Percentiles rank a stretch among this genome's conserved stretches.
Conservation (phyloP, 257 asterid genomes). For the Anisodus tanguticus region DNA sequence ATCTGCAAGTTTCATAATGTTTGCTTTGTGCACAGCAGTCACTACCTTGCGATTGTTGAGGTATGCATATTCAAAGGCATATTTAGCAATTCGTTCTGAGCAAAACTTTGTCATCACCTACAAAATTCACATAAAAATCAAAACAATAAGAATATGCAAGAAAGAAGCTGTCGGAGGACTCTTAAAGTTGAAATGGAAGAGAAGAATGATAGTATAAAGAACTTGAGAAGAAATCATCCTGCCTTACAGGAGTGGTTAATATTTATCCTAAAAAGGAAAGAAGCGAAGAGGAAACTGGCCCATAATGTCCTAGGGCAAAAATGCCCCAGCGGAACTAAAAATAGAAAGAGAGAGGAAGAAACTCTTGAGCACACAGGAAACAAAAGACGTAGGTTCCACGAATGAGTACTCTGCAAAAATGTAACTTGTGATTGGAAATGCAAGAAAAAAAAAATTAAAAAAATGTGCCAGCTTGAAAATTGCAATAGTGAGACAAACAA, state of each 20-base stretch:
- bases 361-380: not conserved
- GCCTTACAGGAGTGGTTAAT: too few species aligned
- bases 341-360: not conserved
- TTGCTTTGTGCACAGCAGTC: constrained; percentile 98
- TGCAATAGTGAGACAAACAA: constrained; percentile 18
- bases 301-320: not conserved
- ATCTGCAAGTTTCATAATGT: constrained; percentile 99
- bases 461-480: not conserved
- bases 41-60: constrained; percentile 94
- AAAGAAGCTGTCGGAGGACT: not conserved
- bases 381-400: not conserved
- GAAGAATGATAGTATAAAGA: not conserved
- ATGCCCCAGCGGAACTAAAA: not conserved
- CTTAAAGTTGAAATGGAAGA: not conserved
- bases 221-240: not conserved
- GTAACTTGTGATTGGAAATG: not conserved
- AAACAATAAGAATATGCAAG: constrained; percentile 11
- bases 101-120: constrained; percentile 98
- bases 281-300: not conserved
- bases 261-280: not conserved
- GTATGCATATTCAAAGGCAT: constrained; percentile 98
- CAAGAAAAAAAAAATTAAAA: not conserved
- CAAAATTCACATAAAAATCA: constrained; percentile 28
- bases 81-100: constrained; percentile 92
- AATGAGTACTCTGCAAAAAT: not conserved